phyloP scores from a whole-genome alignment of 2,329 filamentous ascomycete species.

The Akanthomyces dipterigenus region DNA sequence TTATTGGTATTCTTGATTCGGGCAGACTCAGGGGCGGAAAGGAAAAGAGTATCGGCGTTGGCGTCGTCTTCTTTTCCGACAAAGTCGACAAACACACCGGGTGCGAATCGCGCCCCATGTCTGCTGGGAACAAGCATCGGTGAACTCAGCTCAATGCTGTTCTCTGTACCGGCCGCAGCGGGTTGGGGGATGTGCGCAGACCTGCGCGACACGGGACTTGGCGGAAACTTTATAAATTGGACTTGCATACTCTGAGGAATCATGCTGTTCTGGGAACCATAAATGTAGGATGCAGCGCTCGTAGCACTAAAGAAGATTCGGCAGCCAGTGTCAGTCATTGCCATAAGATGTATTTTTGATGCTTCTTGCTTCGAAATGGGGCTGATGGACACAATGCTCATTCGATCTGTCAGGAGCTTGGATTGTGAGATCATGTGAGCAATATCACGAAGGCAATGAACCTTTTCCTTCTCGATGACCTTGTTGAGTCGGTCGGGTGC shows the following conservation, averaged over 20 bases:
- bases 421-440: slow-evolving; percentile 78
- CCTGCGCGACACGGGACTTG: slow-evolving; percentile 33
- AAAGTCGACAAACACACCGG: slow-evolving; percentile 88
- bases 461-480: slow-evolving; percentile 60
- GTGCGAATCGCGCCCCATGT: slow-evolving; percentile 60
- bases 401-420: slow-evolving; percentile 60
- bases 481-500: slow-evolving; percentile 52
- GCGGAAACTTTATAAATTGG: slow-evolving; percentile 94
- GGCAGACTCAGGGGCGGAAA: slow-evolving; percentile 81
- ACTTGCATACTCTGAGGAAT: slow-evolving; percentile 94
- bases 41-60: slow-evolving; percentile 64
- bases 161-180: slow-evolving; percentile 23
- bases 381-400: slow-evolving; percentile 76
- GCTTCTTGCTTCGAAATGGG: slow-evolving; percentile 76
- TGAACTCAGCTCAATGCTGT: slow-evolving; percentile 41
- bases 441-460: slow-evolving; percentile 61
- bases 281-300: slow-evolving; percentile 62
- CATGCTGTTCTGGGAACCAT: slow-evolving; percentile 51
- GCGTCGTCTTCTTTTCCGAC: slow-evolving; percentile 55
- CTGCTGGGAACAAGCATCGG: slow-evolving; percentile 42
- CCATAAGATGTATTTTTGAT: slow-evolving; percentile 79
- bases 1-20: slow-evolving; percentile 60
- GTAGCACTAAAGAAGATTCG: slow-evolving; percentile 89
- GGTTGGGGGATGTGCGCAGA: slow-evolving; percentile 22
- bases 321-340: slow-evolving; percentile 83